Evolutionary conservation across 345 rosid species (phyloP).

Genomic region (Corchorus olitorius): DNA sequence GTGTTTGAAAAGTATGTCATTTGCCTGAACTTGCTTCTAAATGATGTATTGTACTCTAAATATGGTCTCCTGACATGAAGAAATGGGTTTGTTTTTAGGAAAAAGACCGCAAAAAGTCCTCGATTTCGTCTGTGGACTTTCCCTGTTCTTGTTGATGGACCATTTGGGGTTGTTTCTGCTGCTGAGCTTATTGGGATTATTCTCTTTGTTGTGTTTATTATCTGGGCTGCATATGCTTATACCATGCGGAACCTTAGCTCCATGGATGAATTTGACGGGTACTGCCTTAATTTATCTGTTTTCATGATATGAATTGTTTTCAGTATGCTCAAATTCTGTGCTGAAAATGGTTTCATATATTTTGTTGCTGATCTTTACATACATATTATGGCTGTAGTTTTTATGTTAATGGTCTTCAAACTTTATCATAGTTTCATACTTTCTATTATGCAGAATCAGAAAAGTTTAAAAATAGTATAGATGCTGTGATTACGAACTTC

Average conservation of each 20-base stretch:
- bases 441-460: too few relatives aligned
- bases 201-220: constrained; percentile 53
- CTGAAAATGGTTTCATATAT: neutral
- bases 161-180: constrained; percentile 92
- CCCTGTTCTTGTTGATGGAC: constrained; percentile 85
- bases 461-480: too few relatives aligned
- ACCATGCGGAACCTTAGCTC: constrained; percentile 53
- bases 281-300: neutral
- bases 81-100: constrained; percentile 35
- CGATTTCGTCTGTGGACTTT: constrained; percentile 81
- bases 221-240: constrained; percentile 72
- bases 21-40: neutral
- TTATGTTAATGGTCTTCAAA: neutral
- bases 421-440: neutral
- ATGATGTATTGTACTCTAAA: neutral
- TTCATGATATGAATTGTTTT: neutral
- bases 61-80: constrained; percentile 4
- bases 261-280: constrained; percentile 26
- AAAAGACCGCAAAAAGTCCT: constrained; percentile 50
- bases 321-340: neutral
- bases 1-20: constrained; percentile 45
- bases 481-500: too few relatives aligned
- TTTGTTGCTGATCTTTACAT: neutral
- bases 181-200: constrained; percentile 85
- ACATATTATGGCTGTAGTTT: neutral